Conservation (phyloP, 257 asterid genomes). For the Penstemon eatonii region DNA sequence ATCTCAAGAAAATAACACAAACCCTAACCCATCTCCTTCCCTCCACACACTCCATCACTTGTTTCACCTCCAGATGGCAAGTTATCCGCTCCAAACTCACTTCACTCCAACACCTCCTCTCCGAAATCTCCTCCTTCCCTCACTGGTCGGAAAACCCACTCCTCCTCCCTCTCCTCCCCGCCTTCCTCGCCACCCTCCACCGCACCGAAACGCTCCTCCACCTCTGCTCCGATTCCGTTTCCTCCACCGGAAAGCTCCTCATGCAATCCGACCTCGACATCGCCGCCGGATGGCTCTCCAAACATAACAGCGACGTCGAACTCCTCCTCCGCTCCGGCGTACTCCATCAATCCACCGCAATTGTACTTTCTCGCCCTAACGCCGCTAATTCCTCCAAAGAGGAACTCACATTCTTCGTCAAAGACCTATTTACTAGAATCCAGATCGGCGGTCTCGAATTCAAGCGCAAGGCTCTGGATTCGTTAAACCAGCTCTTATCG, state of each 20-base stretch:
- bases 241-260: slow-evolving; percentile 71
- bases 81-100: slow-evolving; percentile 61
- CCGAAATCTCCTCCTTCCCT: slow-evolving; percentile 55
- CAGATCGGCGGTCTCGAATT: slow-evolving; percentile 92
- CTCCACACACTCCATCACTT: slow-evolving; percentile 45
- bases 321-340: slow-evolving; percentile 88
- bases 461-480: slow-evolving; percentile 73
- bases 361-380: slow-evolving; percentile 82
- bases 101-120: slow-evolving; percentile 44
- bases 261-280: slow-evolving; percentile 98
- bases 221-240: slow-evolving; percentile 50
- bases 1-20: slow-evolving; percentile 35
- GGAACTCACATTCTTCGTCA: slow-evolving; percentile 57
- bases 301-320: slow-evolving; percentile 65
- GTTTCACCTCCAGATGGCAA: slow-evolving; percentile 78
- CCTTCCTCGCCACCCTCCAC: slow-evolving; percentile 53
- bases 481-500: slow-evolving; percentile 55
- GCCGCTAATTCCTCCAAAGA: slow-evolving; percentile 34
- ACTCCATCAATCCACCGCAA: slow-evolving; percentile 86
- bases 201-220: slow-evolving; percentile 58
- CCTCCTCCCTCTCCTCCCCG: slow-evolving; percentile 55
- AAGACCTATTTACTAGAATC: slow-evolving; percentile 75
- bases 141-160: slow-evolving; percentile 82
- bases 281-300: slow-evolving; percentile 81
- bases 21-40: slow-evolving; percentile 55